Conservation (phyloP, 257 asterid species). For the Gentiana dahurica region DNA sequence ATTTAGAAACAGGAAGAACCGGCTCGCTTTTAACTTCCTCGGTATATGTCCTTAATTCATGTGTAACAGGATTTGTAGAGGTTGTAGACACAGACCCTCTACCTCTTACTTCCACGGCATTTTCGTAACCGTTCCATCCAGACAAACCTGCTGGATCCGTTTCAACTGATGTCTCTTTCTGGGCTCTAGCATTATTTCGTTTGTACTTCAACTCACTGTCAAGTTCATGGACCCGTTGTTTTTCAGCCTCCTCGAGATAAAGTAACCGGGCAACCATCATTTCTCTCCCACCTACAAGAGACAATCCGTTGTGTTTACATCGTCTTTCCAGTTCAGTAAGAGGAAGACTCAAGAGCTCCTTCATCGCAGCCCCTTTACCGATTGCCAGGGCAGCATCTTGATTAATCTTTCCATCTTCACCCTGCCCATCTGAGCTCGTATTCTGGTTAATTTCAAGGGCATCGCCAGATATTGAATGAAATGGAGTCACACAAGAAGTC, state of each 20-base stretch:
- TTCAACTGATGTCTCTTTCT: slow-evolving; percentile 39
- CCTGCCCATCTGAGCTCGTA: slow-evolving; percentile 36
- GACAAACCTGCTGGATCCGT: slow-evolving; percentile 31
- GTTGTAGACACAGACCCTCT: slow-evolving; percentile 28
- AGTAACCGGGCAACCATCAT: slow-evolving; percentile 92
- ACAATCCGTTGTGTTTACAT: slow-evolving; percentile 81
- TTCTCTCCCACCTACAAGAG: slow-evolving; percentile 86
- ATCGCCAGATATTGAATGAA: slow-evolving; percentile 88
- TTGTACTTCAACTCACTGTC: slow-evolving; percentile 59
- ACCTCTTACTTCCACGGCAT: slow-evolving; percentile 30
- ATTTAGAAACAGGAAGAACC: slow-evolving; percentile 76
- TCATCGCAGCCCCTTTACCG: slow-evolving; percentile 94
- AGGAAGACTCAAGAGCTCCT: slow-evolving; percentile 65
- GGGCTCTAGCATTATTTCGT: slow-evolving; percentile 44
- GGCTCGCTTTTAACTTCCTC: slow-evolving; percentile 46
- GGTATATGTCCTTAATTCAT: slow-evolving; percentile 19
- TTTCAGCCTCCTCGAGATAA: slow-evolving; percentile 88
- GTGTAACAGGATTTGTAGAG: slow-evolving; percentile 23
- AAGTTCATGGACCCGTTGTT: slow-evolving; percentile 62
- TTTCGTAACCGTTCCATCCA: slow-evolving; percentile 42
- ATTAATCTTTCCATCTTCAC: slow-evolving; percentile 46
- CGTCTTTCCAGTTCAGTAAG: slow-evolving; percentile 80
- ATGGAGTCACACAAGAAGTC: slow-evolving; percentile 60
- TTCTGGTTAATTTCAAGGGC: slow-evolving; percentile 76
- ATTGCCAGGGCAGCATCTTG: slow-evolving; percentile 65